These are phyloP conservation scores for Ciborinia camelliae DNA, from an alignment of 2,329 filamentous ascomycete species.

Conservation along the genomic window DNA sequence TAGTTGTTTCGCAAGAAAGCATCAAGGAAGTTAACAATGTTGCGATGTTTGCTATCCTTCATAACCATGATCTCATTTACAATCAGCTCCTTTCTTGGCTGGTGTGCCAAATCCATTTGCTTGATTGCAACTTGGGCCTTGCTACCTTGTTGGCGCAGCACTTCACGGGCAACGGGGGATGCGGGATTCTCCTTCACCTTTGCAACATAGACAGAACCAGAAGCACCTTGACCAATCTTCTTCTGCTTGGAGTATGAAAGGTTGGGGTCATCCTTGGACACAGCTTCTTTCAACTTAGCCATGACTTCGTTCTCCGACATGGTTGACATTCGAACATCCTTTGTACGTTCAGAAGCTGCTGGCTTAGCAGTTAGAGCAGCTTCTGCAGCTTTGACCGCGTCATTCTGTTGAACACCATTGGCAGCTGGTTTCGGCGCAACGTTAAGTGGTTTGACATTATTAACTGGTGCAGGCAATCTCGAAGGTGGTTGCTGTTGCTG, in stretches of 20 bases:
- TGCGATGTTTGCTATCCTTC: slow-evolving; percentile 97
- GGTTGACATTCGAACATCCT: slow-evolving; percentile 96
- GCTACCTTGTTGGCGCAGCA: slow-evolving; percentile 74
- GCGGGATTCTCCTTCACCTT: slow-evolving; percentile 85
- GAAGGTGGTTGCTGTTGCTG: slow-evolving; percentile 47
- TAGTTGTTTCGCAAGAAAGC: slow-evolving; percentile 94
- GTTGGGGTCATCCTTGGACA: slow-evolving; percentile 92
- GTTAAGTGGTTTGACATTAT: slow-evolving; percentile 70
- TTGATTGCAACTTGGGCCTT: slow-evolving; percentile 96
- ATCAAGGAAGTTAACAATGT: slow-evolving; percentile 98
- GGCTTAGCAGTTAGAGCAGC: slow-evolving; percentile 84
- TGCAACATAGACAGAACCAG: slow-evolving; percentile 95
- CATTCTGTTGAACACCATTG: slow-evolving; percentile 46
- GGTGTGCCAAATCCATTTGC: slow-evolving; percentile 98
- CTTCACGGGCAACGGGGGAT: slow-evolving; percentile 73
- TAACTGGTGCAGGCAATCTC: slow-evolving; percentile 53
- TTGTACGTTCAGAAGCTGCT: slow-evolving; percentile 66
- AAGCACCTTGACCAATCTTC: slow-evolving; percentile 98
- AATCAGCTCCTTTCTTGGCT: slow-evolving; percentile 95
- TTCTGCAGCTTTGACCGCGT: slow-evolving; percentile 85
- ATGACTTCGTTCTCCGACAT: slow-evolving; percentile 98
- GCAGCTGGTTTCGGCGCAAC: slow-evolving; percentile 63
- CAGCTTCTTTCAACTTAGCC: slow-evolving; percentile 89
- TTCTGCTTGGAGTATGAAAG: slow-evolving; percentile 98
- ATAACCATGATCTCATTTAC: slow-evolving; percentile 99